A percentile compares a stretch with the other conserved stretches of the same genome.
Conservation (phyloP, 148 eudicot species). For the Persicaria tinctoria region DNA sequence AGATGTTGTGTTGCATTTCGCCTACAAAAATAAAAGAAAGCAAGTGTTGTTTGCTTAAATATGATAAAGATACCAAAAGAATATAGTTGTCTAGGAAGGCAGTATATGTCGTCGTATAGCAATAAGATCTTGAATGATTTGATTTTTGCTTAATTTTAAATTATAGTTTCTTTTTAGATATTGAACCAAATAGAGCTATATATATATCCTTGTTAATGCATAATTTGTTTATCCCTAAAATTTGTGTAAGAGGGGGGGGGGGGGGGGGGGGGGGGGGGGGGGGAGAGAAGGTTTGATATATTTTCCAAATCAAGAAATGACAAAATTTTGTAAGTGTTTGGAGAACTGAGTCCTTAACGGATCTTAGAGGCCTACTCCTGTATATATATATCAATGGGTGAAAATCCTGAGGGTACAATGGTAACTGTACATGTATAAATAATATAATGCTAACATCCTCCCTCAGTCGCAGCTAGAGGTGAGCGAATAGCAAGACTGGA, state of each 20-base stretch:
- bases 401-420: too few relatives aligned
- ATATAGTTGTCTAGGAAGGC: not conserved
- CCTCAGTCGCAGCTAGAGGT: too few relatives aligned
- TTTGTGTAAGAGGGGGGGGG: not conserved
- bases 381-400: too few relatives aligned
- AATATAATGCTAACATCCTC: too few relatives aligned
- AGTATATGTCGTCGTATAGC: not conserved
- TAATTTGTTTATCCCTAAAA: not conserved
- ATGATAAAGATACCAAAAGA: not conserved
- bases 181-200: not conserved
- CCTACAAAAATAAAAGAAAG: not conserved
- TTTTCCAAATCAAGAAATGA: conserved; percentile 20
- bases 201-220: not conserved
- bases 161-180: not conserved
- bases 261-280: not conserved
- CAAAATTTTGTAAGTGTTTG: too few relatives aligned
- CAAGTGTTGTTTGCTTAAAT: not conserved
- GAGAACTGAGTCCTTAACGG: too few relatives aligned
- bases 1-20: not conserved
- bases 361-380: too few relatives aligned
- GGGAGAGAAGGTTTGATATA: not conserved
- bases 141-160: not conserved
- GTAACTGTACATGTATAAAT: too few relatives aligned
- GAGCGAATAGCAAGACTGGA: too few relatives aligned
- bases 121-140: not conserved